Evolutionary conservation across 176 grass and related monocot species (phyloP).

Genomic region (Oryza officinalis): DNA sequence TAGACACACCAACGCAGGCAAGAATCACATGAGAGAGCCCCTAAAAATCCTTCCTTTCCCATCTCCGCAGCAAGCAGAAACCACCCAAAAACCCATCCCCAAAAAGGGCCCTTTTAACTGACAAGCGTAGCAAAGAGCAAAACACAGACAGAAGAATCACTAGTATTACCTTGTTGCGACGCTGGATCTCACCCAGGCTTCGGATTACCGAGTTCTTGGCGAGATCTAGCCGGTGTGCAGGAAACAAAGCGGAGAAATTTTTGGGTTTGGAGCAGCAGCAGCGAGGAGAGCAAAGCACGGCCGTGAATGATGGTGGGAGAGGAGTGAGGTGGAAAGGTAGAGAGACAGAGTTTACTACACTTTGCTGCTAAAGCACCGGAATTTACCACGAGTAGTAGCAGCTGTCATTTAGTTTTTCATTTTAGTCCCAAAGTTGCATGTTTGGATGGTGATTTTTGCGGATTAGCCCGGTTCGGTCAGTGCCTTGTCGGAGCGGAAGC

Average conservation of each 20-base stretch:
- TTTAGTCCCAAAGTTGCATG: neutral
- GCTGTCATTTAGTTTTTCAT: neutral
- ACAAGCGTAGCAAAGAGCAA: neutral
- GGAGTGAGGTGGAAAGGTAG: slow-evolving; percentile 30
- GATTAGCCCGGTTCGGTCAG: neutral
- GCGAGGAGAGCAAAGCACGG: neutral
- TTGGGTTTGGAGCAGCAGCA: neutral
- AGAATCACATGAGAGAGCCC: neutral
- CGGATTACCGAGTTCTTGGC: neutral
- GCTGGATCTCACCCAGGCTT: neutral
- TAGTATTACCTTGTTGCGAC: neutral
- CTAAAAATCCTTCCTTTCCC: neutral
- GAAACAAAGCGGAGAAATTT: neutral
- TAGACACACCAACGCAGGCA: neutral
- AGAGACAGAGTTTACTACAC: neutral
- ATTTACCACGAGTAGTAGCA: neutral
- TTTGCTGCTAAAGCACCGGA: slow-evolving; percentile 2
- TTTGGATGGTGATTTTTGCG: neutral
- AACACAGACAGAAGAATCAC: neutral
- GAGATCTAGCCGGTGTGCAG: slow-evolving; percentile 32
- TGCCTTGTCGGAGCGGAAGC: neutral
- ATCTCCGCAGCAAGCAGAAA: neutral
- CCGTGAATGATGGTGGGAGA: neutral
- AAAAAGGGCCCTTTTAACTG: neutral
- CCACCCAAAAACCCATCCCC: neutral